Evolutionary conservation across 2,329 filamentous ascomycete genomes (phyloP).

Genomic region (Colletotrichum musicola): DNA sequence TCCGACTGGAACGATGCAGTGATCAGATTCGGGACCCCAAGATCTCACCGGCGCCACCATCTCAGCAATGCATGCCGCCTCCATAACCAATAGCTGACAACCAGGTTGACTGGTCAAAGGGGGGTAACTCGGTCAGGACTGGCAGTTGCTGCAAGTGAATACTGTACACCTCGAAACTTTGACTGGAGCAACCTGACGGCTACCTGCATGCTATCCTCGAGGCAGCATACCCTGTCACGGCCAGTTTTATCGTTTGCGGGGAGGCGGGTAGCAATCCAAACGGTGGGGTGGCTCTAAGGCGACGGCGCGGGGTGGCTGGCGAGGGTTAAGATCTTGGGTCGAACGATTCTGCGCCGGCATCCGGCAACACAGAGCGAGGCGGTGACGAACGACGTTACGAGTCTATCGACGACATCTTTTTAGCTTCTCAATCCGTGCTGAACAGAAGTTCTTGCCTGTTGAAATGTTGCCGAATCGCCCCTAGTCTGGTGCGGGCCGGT

Average conservation of each 20-base stretch:
- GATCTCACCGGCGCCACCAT: slow-evolving; percentile 13
- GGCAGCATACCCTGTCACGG: not conserved
- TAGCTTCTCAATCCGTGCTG: too few relatives aligned
- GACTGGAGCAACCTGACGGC: slow-evolving; percentile 4
- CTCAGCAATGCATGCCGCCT: slow-evolving; percentile 13
- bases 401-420: too few relatives aligned
- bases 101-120: not conserved
- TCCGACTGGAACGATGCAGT: slow-evolving; percentile 34
- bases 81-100: not conserved
- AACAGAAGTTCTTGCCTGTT: too few relatives aligned
- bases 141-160: not conserved
- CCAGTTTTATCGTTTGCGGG: not conserved
- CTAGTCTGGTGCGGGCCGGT: too few relatives aligned
- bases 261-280: not conserved
- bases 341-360: not conserved
- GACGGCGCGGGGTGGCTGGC: not conserved
- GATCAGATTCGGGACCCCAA: slow-evolving; percentile 18
- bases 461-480: too few relatives aligned
- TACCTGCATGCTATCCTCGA: slow-evolving; percentile 14
- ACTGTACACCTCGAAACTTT: not conserved
- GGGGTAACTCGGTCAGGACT: slow-evolving; percentile 18
- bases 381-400: not conserved
- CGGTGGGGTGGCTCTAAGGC: not conserved
- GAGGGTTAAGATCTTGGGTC: not conserved
- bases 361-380: not conserved